Evolutionary conservation across 2,329 filamentous ascomycete genomes (phyloP), one percentile per base, ranked within the genome.

Genomic region (Xenosphaeropsis pyriputrescens): DNA sequence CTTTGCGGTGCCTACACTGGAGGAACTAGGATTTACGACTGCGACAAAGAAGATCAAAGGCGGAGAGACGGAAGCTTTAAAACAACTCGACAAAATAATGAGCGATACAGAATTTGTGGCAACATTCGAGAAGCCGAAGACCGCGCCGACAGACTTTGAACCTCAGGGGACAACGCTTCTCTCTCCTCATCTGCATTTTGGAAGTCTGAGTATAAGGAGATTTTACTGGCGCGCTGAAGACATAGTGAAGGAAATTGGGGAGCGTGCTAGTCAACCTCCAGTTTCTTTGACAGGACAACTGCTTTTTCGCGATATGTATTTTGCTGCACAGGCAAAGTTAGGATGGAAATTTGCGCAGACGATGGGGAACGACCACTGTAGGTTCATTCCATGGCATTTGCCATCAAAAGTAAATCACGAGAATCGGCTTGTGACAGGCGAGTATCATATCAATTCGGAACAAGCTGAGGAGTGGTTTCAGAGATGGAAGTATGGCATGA

Each of bases 281-380:
- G 73, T 72, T n/a, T 81, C 73, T 43, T 56, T 88, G 13, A 75
- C 69, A 0, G 82, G 82, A 2, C 82, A 88, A 47, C 57, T 88
- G 1, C 62, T 85, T 9, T 88, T 88, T 54, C 68, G 82, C 13
- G 82, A 88, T 52, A 88, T 88, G 82, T 88, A 86, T 56, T 86
- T 88, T 47, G 80, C 71, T 12, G 80, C 81, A 0, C 80, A 88
- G 52, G 79, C 80, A 1, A 67, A 71, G 0, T 59, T 85, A 1
- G 81, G 81, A 0, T 63, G 68, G 22, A 49, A 61, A 0, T 86
- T 84, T 47, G 64, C 60, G 1, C 79, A 83, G 48, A 78, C 77
- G 1, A 61, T 70, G 35, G 69, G 70, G 29, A 88, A 88, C 48
- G 55, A 66, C 0, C 60, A 78, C 44, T 79, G 72, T 30, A 68